Evolutionary conservation across 2,329 filamentous ascomycete species (phyloP), one percentile per base, ranked within the genome.

Genomic region (Fusarium papillatum): DNA sequence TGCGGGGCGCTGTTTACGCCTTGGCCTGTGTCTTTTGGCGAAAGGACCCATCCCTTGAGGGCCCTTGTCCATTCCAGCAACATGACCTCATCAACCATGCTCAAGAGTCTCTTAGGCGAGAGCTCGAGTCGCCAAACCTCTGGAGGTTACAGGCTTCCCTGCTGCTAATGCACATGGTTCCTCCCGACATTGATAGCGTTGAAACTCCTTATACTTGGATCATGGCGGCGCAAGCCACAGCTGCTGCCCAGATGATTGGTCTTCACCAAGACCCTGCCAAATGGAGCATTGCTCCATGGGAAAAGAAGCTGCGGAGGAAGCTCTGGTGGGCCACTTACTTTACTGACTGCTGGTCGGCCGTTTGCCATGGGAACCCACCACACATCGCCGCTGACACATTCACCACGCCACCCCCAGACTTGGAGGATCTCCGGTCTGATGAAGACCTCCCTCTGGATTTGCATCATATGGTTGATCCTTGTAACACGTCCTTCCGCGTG

Each of bases 151-250:
- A 88, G 79, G 86, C 87, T n/a, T 85, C 84, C 69, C 71, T 88
- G 16, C 73, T 88, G 17, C 80, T 88, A 10, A 77, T 88, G 7
- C 86, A 88, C 68, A 83, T 88, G 72, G 83, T 84, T 17, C 85
- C 87, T 0, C 85, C 86, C 1, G 83, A 83, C 16, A 87, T 85
- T 22, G 86, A 85, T 36, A 87, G 85, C 16, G 86, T 87, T 6
- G 86, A 88, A 74, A 87, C 85, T 8, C 87, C 87, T 0, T 83
- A 83, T 22, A 85, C 85, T 1, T 88, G 86, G 86, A 83, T 84
- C 1, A 79, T 87, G 55, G 82, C 86, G 1, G 83, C 85, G 6
- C 86, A 87, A 71, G 84, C 84, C 5, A 85, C 84, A 0, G 84
- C 86, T 1, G 85, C 83, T 66, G 86, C 86, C 0, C 87, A 88